Base-by-base conservation (phyloP, 1,284 basidiomycete species). In the Pseudozyma sp. region DNA sequence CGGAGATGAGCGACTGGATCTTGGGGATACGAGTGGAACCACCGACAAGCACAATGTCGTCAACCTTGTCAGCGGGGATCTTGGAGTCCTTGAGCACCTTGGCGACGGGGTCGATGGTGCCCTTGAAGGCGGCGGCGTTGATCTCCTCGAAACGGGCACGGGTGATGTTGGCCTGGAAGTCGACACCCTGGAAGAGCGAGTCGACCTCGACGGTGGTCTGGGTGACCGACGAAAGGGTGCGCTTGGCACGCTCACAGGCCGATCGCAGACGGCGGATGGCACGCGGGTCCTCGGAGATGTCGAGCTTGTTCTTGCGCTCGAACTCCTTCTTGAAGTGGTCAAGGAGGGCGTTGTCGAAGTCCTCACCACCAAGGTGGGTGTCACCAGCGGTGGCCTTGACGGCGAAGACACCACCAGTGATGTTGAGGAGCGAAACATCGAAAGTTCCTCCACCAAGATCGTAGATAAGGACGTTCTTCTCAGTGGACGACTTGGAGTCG, bases 21-120 rank as follows among this genome's bases (percentile, higher is more conserved):
- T 98, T 98, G 83, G 96, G 96, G 86, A 99, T 99, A 90, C 97
- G 96, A 79, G 97, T 99, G 61, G 97, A 99, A 80, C 97, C 95
- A 89, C 97, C 96, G 80, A 99, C 96, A 24, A 99, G 93, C 85
- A 99, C 97, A 80, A 99, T 98, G 83, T 99, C 96, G 85, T 99
- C 93, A 78, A 98, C 94, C 90, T 97, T 97, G 85, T 94, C 92
- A 78, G 92, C 92, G 80, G 93, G 87, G 87, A 99, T 96, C 90
- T 98, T 99, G 77, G 96, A 90, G 87, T 99, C 97, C 89, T 97
- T 97, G 85, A 99, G 89, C 67, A 99, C 96, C 88, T 97, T 97
- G 88, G 97, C 94, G 72, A 99, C 97, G 63, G 97, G 97, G 77
- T 97, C 96, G 69, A 99, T 88, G 74, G 96, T 99, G 47, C 94